Percentiles rank a stretch among this genome's conserved stretches.
Evolutionary conservation across 1,139 yeast species (phyloP).

Genomic region (Waltiozyma solani): DNA sequence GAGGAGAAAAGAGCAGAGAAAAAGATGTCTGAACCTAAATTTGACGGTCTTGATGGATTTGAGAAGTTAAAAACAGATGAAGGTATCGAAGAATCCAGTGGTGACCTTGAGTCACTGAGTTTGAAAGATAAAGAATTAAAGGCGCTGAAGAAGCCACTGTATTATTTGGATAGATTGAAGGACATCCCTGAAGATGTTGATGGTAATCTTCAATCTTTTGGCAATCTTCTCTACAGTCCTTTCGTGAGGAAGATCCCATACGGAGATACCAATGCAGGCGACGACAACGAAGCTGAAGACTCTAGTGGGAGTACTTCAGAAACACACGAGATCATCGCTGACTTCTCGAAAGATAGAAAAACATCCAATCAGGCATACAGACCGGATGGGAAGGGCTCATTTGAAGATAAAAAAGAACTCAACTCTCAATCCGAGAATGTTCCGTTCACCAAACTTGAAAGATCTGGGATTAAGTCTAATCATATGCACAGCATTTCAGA

Average conservation of each 20-base stretch:
- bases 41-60: background rate
- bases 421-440: background rate
- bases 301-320: too few species aligned
- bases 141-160: background rate
- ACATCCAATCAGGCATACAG: background rate
- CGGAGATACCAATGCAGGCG: background rate
- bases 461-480: background rate
- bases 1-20: background rate
- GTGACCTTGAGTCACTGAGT: background rate
- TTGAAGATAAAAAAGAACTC: background rate
- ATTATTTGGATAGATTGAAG: background rate
- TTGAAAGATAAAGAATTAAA: background rate
- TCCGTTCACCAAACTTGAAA: background rate
- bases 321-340: background rate
- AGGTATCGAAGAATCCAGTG: too few species aligned
- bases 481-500: background rate
- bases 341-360: background rate
- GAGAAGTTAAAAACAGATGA: background rate
- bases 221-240: background rate
- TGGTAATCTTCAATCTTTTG: background rate
- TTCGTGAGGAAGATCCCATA: background rate
- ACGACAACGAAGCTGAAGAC: background rate
- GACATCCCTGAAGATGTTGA: background rate
- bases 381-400: background rate
- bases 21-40: background rate